These are phyloP conservation scores for Wallacemonas collosoma DNA, from an alignment of 208 protist genomes.

Conservation along the genomic window DNA sequence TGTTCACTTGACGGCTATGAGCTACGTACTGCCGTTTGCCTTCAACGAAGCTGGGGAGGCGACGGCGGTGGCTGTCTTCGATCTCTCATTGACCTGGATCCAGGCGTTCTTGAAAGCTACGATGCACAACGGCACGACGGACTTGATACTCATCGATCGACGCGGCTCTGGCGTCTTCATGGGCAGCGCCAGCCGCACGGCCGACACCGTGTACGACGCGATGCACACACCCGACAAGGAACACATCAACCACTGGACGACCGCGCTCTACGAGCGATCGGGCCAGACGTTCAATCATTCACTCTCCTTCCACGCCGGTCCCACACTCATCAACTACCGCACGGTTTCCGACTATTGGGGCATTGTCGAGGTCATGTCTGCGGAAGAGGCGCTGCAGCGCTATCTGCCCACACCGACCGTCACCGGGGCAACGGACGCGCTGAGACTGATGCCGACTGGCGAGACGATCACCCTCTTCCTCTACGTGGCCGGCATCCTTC, in stretches of 20 bases:
- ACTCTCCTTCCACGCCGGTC: conserved; percentile 35
- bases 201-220: conserved; percentile 30
- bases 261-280: conserved; percentile 27
- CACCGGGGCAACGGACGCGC: conserved; percentile 45
- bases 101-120: conserved; percentile 24
- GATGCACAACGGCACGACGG: conserved; percentile 36
- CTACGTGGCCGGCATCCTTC: conserved; percentile 49
- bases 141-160: conserved; percentile 47
- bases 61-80: conserved; percentile 34
- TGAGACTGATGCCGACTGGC: conserved; percentile 44
- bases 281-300: conserved; percentile 30
- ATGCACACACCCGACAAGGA: conserved; percentile 32
- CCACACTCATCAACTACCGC: conserved; percentile 51
- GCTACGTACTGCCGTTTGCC: conserved; percentile 43
- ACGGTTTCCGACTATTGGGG: conserved; percentile 46
- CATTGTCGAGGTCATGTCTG: conserved; percentile 58
- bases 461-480: conserved; percentile 52
- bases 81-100: conserved; percentile 35
- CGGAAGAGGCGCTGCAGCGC: conserved; percentile 36
- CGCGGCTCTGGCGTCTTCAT: conserved; percentile 41
- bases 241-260: conserved; percentile 39
- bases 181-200: conserved; percentile 27
- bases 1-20: conserved; percentile 22
- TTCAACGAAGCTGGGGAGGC: conserved; percentile 26
- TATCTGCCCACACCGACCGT: conserved; percentile 56